Evolutionary conservation across 1,139 yeast species (phyloP).

Genomic region (Geotrichum restrictum): DNA sequence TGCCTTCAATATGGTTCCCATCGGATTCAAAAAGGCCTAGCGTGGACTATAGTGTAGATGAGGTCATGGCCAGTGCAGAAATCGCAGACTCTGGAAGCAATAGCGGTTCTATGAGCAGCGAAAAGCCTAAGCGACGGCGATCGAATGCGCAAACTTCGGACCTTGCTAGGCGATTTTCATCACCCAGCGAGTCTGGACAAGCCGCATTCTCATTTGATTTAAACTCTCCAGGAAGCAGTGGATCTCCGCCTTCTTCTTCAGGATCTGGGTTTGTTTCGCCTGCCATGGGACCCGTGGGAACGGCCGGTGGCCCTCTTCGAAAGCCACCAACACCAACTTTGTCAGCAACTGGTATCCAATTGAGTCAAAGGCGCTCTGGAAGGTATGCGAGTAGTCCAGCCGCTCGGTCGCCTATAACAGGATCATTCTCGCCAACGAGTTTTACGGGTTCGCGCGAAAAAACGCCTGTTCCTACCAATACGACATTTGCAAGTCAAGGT

Average conservation of each 20-base stretch:
- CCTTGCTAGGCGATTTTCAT: neutral
- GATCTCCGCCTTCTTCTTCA: constrained; percentile 6
- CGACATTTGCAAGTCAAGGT: constrained; percentile 19
- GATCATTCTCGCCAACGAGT: constrained; percentile 7
- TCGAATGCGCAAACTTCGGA: constrained; percentile 12
- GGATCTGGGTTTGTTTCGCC: constrained; percentile 3
- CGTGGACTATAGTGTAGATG: constrained; percentile 9
- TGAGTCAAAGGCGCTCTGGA: neutral
- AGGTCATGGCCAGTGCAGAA: constrained; percentile 3
- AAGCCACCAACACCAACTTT: constrained; percentile 2
- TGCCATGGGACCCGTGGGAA: neutral
- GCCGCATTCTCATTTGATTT: neutral
- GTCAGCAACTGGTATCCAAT: neutral
- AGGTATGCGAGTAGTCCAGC: neutral
- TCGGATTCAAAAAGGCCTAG: constrained; percentile 16
- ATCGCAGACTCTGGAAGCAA: neutral
- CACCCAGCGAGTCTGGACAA: neutral
- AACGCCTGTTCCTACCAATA: constrained; percentile 4
- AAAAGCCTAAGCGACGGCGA: constrained; percentile 14
- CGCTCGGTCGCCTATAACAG: constrained; percentile 11
- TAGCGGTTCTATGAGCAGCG: neutral
- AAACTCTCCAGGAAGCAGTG: constrained; percentile 11
- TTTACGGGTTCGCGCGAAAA: neutral
- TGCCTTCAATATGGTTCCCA: constrained; percentile 14
- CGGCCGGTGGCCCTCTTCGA: neutral